These are phyloP conservation scores for Bipolaris sorokiniana DNA, from an alignment of 2,329 filamentous ascomycete genomes.

Conservation along the genomic window DNA sequence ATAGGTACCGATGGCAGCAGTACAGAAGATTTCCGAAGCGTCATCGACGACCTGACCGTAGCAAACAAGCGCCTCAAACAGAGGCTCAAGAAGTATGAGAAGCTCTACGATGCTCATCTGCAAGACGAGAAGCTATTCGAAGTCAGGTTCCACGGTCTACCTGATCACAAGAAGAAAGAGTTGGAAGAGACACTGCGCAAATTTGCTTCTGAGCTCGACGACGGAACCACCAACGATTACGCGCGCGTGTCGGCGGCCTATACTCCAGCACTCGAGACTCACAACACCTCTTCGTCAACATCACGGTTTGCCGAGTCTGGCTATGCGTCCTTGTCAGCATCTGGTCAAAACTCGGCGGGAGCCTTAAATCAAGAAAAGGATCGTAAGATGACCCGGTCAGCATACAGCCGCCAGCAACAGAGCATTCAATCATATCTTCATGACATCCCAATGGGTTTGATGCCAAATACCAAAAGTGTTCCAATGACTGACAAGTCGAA, in stretches of 20 bases:
- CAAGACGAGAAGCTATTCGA: conserved; percentile 82
- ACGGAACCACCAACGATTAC: conserved; percentile 32
- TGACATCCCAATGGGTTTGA: conserved; percentile 72
- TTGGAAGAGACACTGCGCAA: conserved; percentile 74
- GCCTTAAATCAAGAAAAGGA: conserved; percentile 44
- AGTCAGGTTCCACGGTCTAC: conserved; percentile 76
- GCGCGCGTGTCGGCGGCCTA: conserved; percentile 40
- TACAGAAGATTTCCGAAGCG: conserved; percentile 76
- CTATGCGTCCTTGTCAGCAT: conserved; percentile 66
- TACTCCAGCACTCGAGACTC: conserved; percentile 58
- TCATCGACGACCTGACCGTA: conserved; percentile 86
- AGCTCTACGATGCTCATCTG: conserved; percentile 68
- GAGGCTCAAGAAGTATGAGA: conserved; percentile 73
- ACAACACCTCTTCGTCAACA: conserved; percentile 65
- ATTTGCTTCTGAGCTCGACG: conserved; percentile 70
- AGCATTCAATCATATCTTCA: conserved; percentile 73
- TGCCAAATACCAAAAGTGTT: conserved; percentile 61
- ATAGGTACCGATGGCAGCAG: conserved; percentile 60
- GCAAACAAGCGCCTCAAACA: conserved; percentile 81
- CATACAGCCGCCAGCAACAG: conserved; percentile 45
- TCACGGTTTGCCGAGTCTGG: conserved; percentile 60
- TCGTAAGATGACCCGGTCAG: conserved; percentile 37
- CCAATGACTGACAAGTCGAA: conserved; percentile 74
- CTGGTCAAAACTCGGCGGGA: conserved; percentile 53
- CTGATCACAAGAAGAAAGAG: conserved; percentile 75